A percentile compares a stretch with the other conserved stretches of the same genome.
These are phyloP conservation scores for Pachysandra terminalis DNA, from an alignment of 164 flowering plant genomes.

Conservation along the genomic window DNA sequence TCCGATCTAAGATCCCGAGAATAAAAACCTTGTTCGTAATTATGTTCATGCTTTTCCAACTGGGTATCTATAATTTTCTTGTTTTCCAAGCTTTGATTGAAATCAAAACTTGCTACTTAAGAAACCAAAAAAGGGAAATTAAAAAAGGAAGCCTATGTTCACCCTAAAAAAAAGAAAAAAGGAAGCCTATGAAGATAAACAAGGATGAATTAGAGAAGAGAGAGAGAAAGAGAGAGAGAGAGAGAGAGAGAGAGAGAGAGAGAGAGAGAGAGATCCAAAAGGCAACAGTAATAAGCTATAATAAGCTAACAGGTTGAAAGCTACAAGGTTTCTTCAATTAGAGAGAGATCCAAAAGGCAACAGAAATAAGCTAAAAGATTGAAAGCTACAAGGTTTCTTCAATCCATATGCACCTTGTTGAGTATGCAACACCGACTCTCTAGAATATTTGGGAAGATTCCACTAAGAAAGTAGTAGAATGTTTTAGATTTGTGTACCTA, in stretches of 20 bases:
- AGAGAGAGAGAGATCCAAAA: conserved; percentile 18
- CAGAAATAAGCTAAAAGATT: conserved; percentile 15
- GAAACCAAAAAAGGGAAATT: conserved; percentile 1
- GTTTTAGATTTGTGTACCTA: no score
- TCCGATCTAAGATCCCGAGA: no score
- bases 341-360: conserved; percentile 17
- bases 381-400: conserved; percentile 5
- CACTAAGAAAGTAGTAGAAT: no score
- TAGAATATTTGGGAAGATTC: no score
- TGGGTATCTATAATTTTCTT: not conserved
- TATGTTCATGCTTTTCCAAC: not conserved
- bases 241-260: no score
- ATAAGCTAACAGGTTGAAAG: conserved; percentile 5
- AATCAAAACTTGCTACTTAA: conserved; percentile 11
- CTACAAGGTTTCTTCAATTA: conserved; percentile 9
- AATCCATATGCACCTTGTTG: conserved; percentile 32
- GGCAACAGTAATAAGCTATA: conserved; percentile 18
- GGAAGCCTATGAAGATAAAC: conserved; percentile 11
- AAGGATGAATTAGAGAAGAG: not conserved
- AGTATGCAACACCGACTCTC: no score
- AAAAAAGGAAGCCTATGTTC: conserved; percentile 12
- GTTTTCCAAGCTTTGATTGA: not conserved
- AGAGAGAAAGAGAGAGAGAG: not conserved
- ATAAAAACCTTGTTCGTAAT: no score
- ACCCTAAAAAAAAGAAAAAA: not conserved